Evolutionary conservation across 2,329 filamentous ascomycete species (phyloP), one percentile per base, ranked within the genome.

Genomic region (Penicillium palitans): DNA sequence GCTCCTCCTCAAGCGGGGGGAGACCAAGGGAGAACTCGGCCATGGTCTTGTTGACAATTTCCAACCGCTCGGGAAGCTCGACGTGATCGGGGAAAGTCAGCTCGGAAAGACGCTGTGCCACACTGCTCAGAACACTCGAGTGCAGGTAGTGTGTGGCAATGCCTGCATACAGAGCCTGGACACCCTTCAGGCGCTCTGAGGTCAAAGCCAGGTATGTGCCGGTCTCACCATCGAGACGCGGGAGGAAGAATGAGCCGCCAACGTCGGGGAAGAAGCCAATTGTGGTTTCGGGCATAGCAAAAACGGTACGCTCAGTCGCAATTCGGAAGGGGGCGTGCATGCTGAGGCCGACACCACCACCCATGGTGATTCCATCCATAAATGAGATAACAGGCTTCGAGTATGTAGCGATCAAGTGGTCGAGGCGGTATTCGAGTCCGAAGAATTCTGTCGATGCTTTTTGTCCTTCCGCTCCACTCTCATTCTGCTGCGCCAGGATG

Each of bases 221-320:
- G 56, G 96, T 78, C 59, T 87, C 81, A 50, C 95, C 95, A 68
- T 96, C 87, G 82, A 99, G 87, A 62, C 92, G 85, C 17, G 95
- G 91, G 54, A 99, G 82, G 82, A 98, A 98, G 81, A 98, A 99
- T 12, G 91, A 96, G 33, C 89, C 96, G 61, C 95, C 95, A 49
- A 99, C 95, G 71, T 99, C 96, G 7, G 96, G 95, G 83, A 99
- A 99, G 82, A 98, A 97, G 40, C 95, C 95, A 71, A 99, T 99
- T 9, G 87, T 96, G 4, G 95, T 99, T 80, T 99, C 95, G 31
- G 95, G 95, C 95, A 99, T 99, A 67, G 96, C 93, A 70, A 99
- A 98, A 48, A 96, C 79, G 6, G 95, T 99, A 72, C 89, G 89
- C 78, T 99, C 95, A 3, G 95, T 99, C 39, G 95, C 95, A 72